Percentiles rank a stretch among this genome's conserved stretches.
phyloP scores from a whole-genome alignment of 2,329 filamentous ascomycete species.

The Aureobasidium uvarum region DNA sequence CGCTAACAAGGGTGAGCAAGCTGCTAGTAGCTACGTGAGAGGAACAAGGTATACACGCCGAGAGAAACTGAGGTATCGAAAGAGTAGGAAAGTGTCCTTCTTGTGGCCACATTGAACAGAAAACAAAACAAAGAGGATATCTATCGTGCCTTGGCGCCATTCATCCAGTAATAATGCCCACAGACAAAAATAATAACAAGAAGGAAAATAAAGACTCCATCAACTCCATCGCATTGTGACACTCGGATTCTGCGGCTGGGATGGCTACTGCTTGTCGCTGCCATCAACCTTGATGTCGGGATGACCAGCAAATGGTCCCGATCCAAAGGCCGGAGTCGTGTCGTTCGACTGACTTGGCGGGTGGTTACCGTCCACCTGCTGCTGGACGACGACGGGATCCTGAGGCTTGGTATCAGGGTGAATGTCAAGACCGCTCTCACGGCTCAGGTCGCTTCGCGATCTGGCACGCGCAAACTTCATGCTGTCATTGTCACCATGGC shows the following conservation, averaged over 20 bases:
- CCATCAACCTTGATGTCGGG: constrained; percentile 30
- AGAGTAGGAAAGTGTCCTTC: background rate
- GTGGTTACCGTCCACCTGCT: constrained; percentile 36
- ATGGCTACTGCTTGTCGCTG: background rate
- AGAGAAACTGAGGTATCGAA: background rate
- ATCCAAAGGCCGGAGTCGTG: constrained; percentile 46
- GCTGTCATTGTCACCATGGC: constrained; percentile 42
- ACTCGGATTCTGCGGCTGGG: background rate
- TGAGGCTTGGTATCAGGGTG: constrained; percentile 51
- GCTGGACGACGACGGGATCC: constrained; percentile 48
- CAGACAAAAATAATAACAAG: constrained; percentile 6
- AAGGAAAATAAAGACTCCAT: background rate
- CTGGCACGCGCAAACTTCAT: constrained; percentile 38
- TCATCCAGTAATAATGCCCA: background rate
- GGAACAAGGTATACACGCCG: background rate
- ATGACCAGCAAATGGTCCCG: constrained; percentile 46
- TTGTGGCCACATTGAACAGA: background rate
- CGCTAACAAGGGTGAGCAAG: background rate
- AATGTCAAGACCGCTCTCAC: constrained; percentile 45
- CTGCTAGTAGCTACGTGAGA: background rate
- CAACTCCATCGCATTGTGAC: background rate
- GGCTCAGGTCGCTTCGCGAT: constrained; percentile 36
- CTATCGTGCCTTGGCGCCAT: constrained; percentile 9
- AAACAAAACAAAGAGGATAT: constrained; percentile 16
- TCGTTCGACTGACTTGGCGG: constrained; percentile 47